Percentiles rank a stretch among this genome's conserved stretches.
Conservation (phyloP, 805 yeast genomes). For the Wickerhamiella sorbophila region DNA sequence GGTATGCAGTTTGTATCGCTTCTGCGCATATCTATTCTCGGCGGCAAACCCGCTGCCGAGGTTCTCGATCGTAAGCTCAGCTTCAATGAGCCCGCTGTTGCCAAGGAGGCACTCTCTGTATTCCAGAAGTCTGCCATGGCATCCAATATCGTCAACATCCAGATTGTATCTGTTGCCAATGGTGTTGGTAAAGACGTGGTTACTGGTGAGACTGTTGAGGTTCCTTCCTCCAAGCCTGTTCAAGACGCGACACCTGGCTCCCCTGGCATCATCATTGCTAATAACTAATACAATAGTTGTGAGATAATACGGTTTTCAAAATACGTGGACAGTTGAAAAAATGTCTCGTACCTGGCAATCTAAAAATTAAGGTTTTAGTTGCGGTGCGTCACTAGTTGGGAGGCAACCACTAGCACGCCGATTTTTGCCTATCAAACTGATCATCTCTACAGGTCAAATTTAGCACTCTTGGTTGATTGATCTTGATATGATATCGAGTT, state of each 20-base stretch:
- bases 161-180: slow-evolving; percentile 46
- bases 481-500: too few relatives aligned
- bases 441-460: too few relatives aligned
- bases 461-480: too few relatives aligned
- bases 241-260: slow-evolving; percentile 85
- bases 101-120: slow-evolving; percentile 40
- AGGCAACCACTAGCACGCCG: too few relatives aligned
- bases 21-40: slow-evolving; percentile 62
- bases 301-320: background rate
- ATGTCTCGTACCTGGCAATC: too few relatives aligned
- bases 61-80: slow-evolving; percentile 84
- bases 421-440: too few relatives aligned
- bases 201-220: slow-evolving; percentile 55
- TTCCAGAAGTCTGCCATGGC: slow-evolving; percentile 53
- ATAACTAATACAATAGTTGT: slow-evolving; percentile 20
- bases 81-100: slow-evolving; percentile 58
- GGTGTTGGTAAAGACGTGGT: slow-evolving; percentile 59
- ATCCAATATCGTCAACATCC: slow-evolving; percentile 39
- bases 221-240: slow-evolving; percentile 53
- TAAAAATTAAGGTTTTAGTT: too few relatives aligned
- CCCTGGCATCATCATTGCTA: slow-evolving; percentile 72
- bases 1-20: slow-evolving; percentile 94
- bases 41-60: slow-evolving; percentile 36
- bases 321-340: too few relatives aligned
- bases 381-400: too few relatives aligned